Base-by-base conservation (phyloP, 23 red algal genomes). In the Gracilaria domingensis region DNA sequence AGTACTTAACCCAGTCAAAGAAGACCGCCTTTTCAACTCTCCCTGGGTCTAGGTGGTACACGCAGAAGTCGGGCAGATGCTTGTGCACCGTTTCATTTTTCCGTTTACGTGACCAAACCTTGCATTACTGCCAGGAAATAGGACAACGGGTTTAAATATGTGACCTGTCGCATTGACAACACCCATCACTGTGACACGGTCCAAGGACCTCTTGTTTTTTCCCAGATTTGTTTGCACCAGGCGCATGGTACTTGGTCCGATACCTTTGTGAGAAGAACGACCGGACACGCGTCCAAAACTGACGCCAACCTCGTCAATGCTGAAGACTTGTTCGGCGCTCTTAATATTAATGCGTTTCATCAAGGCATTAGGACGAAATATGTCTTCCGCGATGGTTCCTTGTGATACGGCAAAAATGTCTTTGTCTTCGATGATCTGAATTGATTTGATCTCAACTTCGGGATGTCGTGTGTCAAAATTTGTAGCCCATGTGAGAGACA, bases 51-150 rank as follows among this genome's bases (percentile, higher is more conserved):
- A 51, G 55, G 2, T 84, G 60, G 56, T 58, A 84, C 18, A 84
- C 40, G 51, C 38, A 84, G 13, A 16, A 66, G 25, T 28, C 2
- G 16, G 55, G 35, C 16, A 84, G 25, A n/a, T 58, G 14, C 14
- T 34, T 30, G 49, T 36, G 35, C 16, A 66, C 25, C 12, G 55
- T 66, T 84, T 66, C 26, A 16, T 28, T 34, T 64, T 66, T 8
- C 58, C n/a, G 7, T 8, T 18, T 9, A 69, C 29, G 32, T 0
- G 9, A 12, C 65, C 12, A 40, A 77, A 88, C 34, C 74, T 40
- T 16, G 61, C 8, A 30, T 49, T 39, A 56, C 32, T 88, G 23
- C 85, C 85, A 2, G 65, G 85, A 79, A 75, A 79, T 23, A 76
- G 66, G 21, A 76, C 67, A 47, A 88, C 58, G 32, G 65, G 66